Percentiles rank a stretch among this genome's conserved stretches.
Evolutionary conservation across 768 basidiomycete species (phyloP).

Genomic region (Suillus variegatus): DNA sequence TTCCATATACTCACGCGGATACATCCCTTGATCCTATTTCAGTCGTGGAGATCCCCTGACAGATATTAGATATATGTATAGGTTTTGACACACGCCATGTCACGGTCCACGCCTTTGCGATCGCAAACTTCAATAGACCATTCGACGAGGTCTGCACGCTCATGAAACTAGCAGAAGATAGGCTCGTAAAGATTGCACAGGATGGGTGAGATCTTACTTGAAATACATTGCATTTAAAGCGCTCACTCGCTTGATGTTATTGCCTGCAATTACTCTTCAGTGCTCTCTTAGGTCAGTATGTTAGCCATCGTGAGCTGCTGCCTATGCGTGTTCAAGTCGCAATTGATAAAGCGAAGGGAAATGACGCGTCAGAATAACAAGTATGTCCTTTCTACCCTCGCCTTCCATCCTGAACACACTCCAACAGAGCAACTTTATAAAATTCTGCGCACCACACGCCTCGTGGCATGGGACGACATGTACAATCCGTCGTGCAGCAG

Average conservation of each 20-base stretch:
- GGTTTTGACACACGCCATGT: constrained; percentile 80
- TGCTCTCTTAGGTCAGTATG: constrained; percentile 46
- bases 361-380: constrained; percentile 73
- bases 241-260: background rate
- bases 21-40: constrained; percentile 26
- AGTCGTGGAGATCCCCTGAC: background rate
- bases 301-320: constrained; percentile 74
- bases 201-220: constrained; percentile 63
- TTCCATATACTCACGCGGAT: constrained; percentile 80
- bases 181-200: constrained; percentile 75
- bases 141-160: constrained; percentile 84
- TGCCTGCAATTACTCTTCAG: background rate
- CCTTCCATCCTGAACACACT: constrained; percentile 4
- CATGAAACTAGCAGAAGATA: constrained; percentile 81
- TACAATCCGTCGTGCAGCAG: constrained; percentile 39
- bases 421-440: constrained; percentile 65
- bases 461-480: constrained; percentile 89
- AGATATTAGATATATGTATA: constrained; percentile 88
- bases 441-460: constrained; percentile 94
- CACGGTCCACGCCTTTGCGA: constrained; percentile 93
- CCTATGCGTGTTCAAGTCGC: constrained; percentile 72
- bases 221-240: background rate
- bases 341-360: constrained; percentile 64
- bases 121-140: constrained; percentile 94
- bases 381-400: constrained; percentile 40